Percentiles rank a stretch among this genome's conserved stretches.
Conservation (phyloP, 208 protist genomes). For the Leishmania tarentolae region DNA sequence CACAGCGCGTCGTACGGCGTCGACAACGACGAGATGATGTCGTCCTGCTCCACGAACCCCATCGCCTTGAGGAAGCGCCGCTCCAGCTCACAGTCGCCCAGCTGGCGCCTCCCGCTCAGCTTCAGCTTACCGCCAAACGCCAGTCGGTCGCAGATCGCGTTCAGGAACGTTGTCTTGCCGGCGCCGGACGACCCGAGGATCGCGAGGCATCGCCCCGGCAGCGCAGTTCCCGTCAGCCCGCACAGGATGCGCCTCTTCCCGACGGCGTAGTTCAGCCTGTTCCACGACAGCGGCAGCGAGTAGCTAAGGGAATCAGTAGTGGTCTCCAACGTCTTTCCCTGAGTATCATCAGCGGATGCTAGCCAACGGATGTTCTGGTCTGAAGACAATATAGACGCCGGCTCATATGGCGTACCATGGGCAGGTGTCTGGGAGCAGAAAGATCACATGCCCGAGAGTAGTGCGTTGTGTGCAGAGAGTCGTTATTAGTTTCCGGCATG, state of each 20-base stretch:
- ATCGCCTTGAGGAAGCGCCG: conserved; percentile 63
- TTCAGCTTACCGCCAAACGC: conserved; percentile 35
- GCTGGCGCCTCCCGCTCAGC: conserved; percentile 56
- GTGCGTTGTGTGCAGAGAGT: neutral
- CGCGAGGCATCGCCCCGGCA: conserved; percentile 74
- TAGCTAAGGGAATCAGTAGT: conserved; percentile 13
- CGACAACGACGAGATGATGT: conserved; percentile 67
- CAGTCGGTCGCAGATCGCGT: conserved; percentile 77
- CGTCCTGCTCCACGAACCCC: conserved; percentile 85
- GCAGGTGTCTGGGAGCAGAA: neutral
- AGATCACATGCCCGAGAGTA: neutral
- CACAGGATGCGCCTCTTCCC: conserved; percentile 56
- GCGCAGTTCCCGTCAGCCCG: conserved; percentile 70
- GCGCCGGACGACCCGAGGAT: conserved; percentile 85
- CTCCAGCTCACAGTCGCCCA: conserved; percentile 66
- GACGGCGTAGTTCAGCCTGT: conserved; percentile 66
- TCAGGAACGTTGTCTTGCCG: conserved; percentile 77
- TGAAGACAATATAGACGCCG: neutral
- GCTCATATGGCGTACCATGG: neutral
- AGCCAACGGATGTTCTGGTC: neutral
- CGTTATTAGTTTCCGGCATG: neutral
- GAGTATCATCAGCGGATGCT: too few species aligned
- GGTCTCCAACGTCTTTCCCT: too few species aligned
- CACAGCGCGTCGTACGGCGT: conserved; percentile 72
- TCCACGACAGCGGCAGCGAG: conserved; percentile 73